These are phyloP conservation scores for Aurifilum marmelostoma DNA, from an alignment of 2,329 filamentous ascomycete genomes.

Conservation along the genomic window DNA sequence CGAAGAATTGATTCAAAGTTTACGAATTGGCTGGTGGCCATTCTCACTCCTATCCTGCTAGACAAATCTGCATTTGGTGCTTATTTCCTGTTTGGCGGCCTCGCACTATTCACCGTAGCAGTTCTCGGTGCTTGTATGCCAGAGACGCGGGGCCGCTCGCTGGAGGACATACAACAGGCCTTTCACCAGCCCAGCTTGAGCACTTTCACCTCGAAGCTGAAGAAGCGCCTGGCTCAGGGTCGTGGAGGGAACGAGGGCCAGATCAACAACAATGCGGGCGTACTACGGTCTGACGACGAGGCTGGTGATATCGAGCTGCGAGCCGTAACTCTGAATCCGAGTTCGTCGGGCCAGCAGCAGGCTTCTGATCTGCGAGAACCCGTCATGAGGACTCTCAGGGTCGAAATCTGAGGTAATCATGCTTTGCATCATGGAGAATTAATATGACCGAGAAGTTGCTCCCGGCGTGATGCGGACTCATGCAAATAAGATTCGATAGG, in stretches of 20 bases:
- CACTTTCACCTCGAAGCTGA: constrained; percentile 13
- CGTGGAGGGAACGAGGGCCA: not conserved
- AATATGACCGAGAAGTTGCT: too few species aligned
- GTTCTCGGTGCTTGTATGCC: constrained; percentile 51
- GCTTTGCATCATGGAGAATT: not conserved
- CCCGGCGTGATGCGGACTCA: too few species aligned
- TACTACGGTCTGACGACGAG: not conserved
- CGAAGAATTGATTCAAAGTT: constrained; percentile 31
- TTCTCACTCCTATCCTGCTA: constrained; percentile 47
- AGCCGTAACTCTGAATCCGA: not conserved
- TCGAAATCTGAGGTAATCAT: constrained; percentile 1
- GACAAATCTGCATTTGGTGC: constrained; percentile 46
- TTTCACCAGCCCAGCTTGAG: constrained; percentile 40
- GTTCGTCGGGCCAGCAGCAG: not conserved
- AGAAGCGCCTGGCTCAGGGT: not conserved
- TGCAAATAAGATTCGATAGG: too few species aligned
- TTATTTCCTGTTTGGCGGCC: constrained; percentile 51
- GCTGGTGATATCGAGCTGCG: constrained; percentile 1
- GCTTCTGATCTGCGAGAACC: not conserved
- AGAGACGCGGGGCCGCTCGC: constrained; percentile 50
- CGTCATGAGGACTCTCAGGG: not conserved
- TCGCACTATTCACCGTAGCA: constrained; percentile 42
- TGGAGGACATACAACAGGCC: constrained; percentile 54
- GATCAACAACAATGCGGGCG: too few species aligned
- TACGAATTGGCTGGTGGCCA: constrained; percentile 48